Base-by-base conservation (phyloP, 2,329 filamentous ascomycete genomes). In the Colletotrichum falcatum region DNA sequence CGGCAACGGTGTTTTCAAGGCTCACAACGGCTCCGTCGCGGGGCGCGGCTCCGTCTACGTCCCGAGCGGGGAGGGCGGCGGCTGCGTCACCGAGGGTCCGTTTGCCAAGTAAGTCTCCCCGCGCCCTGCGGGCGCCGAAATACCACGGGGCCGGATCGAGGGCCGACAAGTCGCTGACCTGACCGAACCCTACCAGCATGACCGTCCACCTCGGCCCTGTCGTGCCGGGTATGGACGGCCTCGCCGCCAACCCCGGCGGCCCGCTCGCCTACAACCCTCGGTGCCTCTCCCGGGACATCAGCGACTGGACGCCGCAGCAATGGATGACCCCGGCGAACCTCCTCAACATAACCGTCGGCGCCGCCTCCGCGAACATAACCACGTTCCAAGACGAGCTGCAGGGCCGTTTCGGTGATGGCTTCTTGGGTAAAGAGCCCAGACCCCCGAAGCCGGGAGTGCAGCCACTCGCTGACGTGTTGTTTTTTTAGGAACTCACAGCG, bases 21-120 rank as follows among this genome's bases (percentile, higher is more conserved):
- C 74, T 51, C 74, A 75, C n/a, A 72, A 76, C 26, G 74, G 65
- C 30, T 86, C 28, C 59, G 65, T 39, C 46, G 14, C 60, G n/a
- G 72, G 28, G 23, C 51, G 74, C 26, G 75, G 77, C 6, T 62
- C 73, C 20, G 74, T 82, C 39, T 66, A 70, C 6, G 67, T 83
- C 3, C 78, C 81, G 14, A 71, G 78, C 4, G 82, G 80, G 3
- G 76, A 76, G 2, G 81, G 79, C 6, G 79, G 81, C 42, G 79
- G 79, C 30, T 89, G 86, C 73, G 77, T 89, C 7, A 75, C 78
- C 51, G 79, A 77, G 0, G 87, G 87, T 0, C 86, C 87, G 0
- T 88, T 89, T 77, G 83, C 80, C 74, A 80, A 87, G 81, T 83
- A 70, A 53, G 77, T 73, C 7, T 58, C 51, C 48, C 37, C n/a